Evolutionary conservation across 306 rosid genomes (phyloP).

Genomic region (Cicer arietinum): DNA sequence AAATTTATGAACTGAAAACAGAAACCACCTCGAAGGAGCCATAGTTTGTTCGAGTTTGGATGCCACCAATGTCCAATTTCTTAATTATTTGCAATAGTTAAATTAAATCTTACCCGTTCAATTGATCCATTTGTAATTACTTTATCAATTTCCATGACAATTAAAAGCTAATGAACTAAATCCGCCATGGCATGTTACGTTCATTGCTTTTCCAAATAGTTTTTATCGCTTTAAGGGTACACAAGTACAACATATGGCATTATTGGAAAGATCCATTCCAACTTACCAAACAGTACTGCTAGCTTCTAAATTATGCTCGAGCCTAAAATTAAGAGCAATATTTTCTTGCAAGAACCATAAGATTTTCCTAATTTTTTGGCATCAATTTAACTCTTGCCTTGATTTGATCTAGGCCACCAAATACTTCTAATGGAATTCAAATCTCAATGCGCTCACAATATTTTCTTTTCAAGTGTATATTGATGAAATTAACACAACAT

Average conservation of each 20-base stretch:
- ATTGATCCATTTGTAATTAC: too few relatives aligned
- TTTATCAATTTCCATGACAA: too few relatives aligned
- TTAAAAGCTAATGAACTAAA: not conserved
- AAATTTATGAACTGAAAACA: too few relatives aligned
- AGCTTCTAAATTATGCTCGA: not conserved
- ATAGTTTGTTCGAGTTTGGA: too few relatives aligned
- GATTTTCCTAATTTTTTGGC: not conserved
- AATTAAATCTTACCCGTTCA: too few relatives aligned
- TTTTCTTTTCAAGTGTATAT: not conserved
- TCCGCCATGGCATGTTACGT: slow-evolving; percentile 28
- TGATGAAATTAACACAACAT: not conserved
- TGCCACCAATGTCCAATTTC: too few relatives aligned
- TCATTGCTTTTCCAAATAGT: slow-evolving; percentile 1
- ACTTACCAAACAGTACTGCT: not conserved
- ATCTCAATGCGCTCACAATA: not conserved
- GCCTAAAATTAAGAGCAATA: not conserved
- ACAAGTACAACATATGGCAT: not conserved
- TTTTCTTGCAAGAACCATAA: not conserved
- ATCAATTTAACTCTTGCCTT: not conserved
- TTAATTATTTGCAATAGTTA: too few relatives aligned
- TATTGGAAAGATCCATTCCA: slow-evolving; percentile 10
- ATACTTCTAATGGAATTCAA: not conserved
- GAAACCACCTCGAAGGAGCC: too few relatives aligned
- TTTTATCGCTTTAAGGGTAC: slow-evolving; percentile 7
- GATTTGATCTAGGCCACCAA: not conserved